Conservation (phyloP, 1,139 yeast genomes). For the Pichia sp. region DNA sequence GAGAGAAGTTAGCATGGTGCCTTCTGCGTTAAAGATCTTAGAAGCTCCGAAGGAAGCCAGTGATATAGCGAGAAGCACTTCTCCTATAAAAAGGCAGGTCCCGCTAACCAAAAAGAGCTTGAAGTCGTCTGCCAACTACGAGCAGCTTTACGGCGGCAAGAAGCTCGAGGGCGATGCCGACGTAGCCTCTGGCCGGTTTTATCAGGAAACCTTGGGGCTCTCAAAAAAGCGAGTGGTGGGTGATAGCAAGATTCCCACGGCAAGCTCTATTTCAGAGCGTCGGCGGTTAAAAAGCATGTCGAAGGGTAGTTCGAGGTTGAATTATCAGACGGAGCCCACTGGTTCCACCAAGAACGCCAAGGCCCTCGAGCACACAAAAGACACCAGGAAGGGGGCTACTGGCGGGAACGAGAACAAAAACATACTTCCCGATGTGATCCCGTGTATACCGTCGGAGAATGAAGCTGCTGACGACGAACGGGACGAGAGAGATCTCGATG, state of each 20-base stretch:
- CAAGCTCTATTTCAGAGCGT: conserved; percentile 9
- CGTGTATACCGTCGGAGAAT: conserved; percentile 40
- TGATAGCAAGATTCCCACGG: conserved; percentile 5
- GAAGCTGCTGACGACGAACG: conserved; percentile 54
- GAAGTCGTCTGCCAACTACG: conserved; percentile 10
- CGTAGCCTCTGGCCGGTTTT: conserved; percentile 24
- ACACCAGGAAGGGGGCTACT: background rate
- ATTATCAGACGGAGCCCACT: background rate
- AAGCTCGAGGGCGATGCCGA: conserved; percentile 36
- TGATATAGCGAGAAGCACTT: background rate
- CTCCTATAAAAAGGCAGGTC: conserved; percentile 8
- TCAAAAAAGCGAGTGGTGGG: background rate
- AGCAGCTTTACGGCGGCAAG: conserved; percentile 1
- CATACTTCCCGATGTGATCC: conserved; percentile 15
- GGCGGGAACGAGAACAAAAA: background rate
- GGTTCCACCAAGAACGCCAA: background rate
- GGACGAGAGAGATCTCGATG: conserved; percentile 35
- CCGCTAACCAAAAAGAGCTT: conserved; percentile 20
- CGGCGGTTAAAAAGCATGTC: conserved; percentile 6
- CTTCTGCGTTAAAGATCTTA: background rate
- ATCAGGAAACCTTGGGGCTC: background rate
- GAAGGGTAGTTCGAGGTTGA: conserved; percentile 1
- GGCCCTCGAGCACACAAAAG: background rate
- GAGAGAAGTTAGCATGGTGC: background rate
- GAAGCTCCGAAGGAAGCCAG: background rate